A percentile compares a stretch with the other conserved stretches of the same genome.
Evolutionary conservation across 208 protist species (phyloP).

Genomic region (Acanthamoeba culbertsoni): DNA sequence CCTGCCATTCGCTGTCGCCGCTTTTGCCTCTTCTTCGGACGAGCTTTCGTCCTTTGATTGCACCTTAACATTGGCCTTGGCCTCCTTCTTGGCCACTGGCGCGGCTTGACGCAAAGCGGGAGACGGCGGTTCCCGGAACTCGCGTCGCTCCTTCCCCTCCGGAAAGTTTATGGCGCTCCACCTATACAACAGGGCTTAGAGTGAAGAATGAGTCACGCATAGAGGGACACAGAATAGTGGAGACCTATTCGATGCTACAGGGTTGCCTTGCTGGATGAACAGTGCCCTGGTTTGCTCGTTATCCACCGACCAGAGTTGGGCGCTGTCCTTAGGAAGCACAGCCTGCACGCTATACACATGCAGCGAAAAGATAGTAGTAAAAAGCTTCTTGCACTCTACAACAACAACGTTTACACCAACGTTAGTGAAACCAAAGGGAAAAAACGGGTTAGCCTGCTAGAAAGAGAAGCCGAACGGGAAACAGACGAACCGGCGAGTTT

Average conservation of each 20-base stretch:
- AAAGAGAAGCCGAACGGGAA: background rate
- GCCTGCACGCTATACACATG: slow-evolving; percentile 62
- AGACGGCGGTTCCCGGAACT: background rate
- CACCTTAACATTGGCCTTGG: background rate
- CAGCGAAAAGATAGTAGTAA: slow-evolving; percentile 19
- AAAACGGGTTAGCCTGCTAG: too few species aligned
- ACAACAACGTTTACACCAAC: background rate
- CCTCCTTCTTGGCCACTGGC: background rate
- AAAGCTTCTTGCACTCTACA: slow-evolving; percentile 29
- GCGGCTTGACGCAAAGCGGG: background rate
- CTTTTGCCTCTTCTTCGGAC: background rate
- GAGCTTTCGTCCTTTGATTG: slow-evolving; percentile 7
- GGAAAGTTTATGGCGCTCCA: slow-evolving; percentile 24
- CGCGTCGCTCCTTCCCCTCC: background rate
- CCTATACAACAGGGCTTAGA: background rate
- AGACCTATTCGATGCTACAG: background rate
- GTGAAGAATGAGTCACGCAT: background rate
- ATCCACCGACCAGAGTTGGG: slow-evolving; percentile 23
- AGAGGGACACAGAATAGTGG: background rate
- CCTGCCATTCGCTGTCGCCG: background rate
- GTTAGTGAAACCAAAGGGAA: background rate
- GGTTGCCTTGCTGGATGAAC: background rate
- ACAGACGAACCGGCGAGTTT: background rate
- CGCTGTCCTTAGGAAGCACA: slow-evolving; percentile 59
- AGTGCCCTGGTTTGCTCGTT: slow-evolving; percentile 8